Conservation (phyloP, 257 asterid genomes). For the Hygrophila difformis region DNA sequence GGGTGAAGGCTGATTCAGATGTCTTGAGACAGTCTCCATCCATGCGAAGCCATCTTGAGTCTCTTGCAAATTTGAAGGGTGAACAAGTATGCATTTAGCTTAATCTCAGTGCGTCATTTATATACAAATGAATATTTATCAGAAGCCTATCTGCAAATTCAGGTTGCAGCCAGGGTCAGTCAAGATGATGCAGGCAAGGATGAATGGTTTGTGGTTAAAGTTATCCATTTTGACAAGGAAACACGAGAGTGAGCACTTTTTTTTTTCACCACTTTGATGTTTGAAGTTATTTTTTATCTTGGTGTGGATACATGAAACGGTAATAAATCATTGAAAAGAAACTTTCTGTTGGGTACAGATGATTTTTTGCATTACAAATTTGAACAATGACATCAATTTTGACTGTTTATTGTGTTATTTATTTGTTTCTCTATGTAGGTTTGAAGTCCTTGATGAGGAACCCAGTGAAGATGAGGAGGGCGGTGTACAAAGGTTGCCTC, state of each 20-base stretch:
- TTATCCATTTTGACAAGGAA: conserved; percentile 89
- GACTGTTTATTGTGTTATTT: conserved; percentile 5
- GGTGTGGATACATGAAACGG: too few species aligned
- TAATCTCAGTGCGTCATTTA: conserved; percentile 2
- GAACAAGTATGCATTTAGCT: conserved; percentile 59
- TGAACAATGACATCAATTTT: not conserved
- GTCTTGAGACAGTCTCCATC: conserved; percentile 52
- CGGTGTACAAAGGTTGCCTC: conserved; percentile 64
- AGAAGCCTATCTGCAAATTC: conserved; percentile 12
- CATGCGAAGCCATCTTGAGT: conserved; percentile 60
- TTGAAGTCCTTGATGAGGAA: conserved; percentile 94
- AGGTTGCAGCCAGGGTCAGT: conserved; percentile 95
- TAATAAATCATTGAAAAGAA: not conserved
- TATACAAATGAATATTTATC: not conserved
- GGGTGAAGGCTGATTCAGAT: conserved; percentile 75
- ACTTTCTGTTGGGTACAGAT: not conserved
- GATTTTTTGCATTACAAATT: not conserved
- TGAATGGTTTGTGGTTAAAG: conserved; percentile 97
- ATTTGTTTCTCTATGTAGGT: conserved; percentile 30
- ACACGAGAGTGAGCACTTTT: conserved; percentile 58
- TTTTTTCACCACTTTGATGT: too few species aligned
- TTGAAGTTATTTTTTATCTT: too few species aligned
- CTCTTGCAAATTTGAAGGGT: conserved; percentile 84
- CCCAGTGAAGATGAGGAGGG: conserved; percentile 98
- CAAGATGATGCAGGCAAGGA: conserved; percentile 87